Base-by-base conservation (phyloP, 768 basidiomycete species). In the Pisolithus albus region DNA sequence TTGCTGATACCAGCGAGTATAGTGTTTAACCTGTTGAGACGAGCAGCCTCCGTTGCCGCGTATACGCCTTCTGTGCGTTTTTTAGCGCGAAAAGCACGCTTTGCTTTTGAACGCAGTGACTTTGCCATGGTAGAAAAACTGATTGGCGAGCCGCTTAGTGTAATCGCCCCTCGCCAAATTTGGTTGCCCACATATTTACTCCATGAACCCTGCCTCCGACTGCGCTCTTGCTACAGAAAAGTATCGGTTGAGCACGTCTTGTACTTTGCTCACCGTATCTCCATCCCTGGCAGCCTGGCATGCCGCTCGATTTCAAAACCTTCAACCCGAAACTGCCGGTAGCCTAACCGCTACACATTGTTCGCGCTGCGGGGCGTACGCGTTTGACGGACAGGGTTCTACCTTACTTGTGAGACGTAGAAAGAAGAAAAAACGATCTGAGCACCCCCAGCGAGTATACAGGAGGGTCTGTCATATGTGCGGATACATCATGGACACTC, bases 81-180 rank as follows among this genome's bases (percentile, higher is more conserved):
- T 60, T 86, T 84, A 13, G 82, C 74, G 58, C 89, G 85, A 68
- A 80, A 88, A 13, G 78, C 70, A 28, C 90, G 85, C 64, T 92
- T 92, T 45, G 79, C 76, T 70, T 92, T 92, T 7, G 88, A 88
- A 62, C 90, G 75, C 38, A 80, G 76, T 41, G 88, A 90, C 75
- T 92, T 92, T 40, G 86, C 89, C 89, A 92, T 90, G 26, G 5
- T 24, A n/a, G n/a, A n/a, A n/a, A n/a, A n/a, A n/a, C n/a, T n/a
- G n/a, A n/a, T n/a, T 6, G n/a, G 15, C 34, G 18, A 10, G 10
- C 30, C 7, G 7, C 18, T 10, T 10, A 36, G 21, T 23, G 21
- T 21, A 32, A 26, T 32, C 32, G 34, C 32, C n/a, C 9, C 6
- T 26, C 19, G 40, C 40, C 11, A 19, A 41, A 11, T 41, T 21